Evolutionary conservation across 78 protist genomes (phyloP).

Genomic region (Salpingoeca rosetta): DNA sequence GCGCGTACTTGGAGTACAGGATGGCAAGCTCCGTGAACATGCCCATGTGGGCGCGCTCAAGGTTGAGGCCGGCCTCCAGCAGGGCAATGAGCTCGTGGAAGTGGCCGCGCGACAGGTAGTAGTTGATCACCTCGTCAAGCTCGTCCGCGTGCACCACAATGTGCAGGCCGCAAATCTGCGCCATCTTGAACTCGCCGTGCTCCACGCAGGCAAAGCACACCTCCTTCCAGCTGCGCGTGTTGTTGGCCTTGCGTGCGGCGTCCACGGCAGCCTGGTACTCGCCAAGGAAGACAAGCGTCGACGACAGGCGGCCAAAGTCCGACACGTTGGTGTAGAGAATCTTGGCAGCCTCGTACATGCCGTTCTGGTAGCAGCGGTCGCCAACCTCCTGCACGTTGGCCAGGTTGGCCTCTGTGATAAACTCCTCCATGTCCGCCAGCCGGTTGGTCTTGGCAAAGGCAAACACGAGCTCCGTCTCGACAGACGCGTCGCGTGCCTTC

Average conservation of each 20-base stretch:
- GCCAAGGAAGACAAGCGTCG: conserved; percentile 78
- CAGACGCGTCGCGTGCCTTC: conserved; percentile 72
- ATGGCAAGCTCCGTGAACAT: conserved; percentile 97
- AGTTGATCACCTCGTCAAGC: conserved; percentile 61
- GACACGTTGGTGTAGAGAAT: conserved; percentile 79
- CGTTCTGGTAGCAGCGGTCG: conserved; percentile 89
- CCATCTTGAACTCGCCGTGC: conserved; percentile 90
- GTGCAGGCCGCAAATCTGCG: conserved; percentile 93
- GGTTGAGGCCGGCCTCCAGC: conserved; percentile 79
- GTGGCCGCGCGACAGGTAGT: conserved; percentile 83
- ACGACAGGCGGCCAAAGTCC: conserved; percentile 85
- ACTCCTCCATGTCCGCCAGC: conserved; percentile 95
- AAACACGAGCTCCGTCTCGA: conserved; percentile 93
- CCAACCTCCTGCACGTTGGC: conserved; percentile 74
- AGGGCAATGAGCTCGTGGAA: conserved; percentile 81
- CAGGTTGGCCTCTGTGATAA: conserved; percentile 77
- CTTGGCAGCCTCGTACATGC: conserved; percentile 90
- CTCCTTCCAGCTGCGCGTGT: conserved; percentile 92
- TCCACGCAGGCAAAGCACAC: conserved; percentile 92
- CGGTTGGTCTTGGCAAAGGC: conserved; percentile 87
- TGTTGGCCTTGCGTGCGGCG: conserved; percentile 96
- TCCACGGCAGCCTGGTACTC: conserved; percentile 94
- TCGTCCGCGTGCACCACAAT: conserved; percentile 92
- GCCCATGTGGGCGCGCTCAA: conserved; percentile 95
- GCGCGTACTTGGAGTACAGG: conserved; percentile 86